phyloP scores from a whole-genome alignment of 2,329 filamentous ascomycete genomes.

The Paecilomyces fulvus region DNA sequence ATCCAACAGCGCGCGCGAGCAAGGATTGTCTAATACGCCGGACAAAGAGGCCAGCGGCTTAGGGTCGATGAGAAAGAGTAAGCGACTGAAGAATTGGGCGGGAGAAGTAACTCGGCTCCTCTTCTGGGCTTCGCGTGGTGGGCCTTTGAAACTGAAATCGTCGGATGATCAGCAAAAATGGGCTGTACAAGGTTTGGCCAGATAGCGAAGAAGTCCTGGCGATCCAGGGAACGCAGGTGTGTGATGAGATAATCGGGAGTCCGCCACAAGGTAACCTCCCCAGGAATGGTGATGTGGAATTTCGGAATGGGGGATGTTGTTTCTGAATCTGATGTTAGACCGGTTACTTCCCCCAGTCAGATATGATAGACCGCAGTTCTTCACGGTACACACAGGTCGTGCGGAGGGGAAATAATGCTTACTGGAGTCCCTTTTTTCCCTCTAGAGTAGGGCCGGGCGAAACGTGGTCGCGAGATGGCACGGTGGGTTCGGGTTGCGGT shows the following conservation, averaged over 20 bases:
- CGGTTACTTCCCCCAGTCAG: not conserved
- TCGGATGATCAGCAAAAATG: constrained; percentile 17
- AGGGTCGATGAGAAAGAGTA: not conserved
- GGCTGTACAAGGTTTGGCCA: constrained; percentile 10
- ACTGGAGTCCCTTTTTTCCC: not conserved
- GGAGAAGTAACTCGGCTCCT: not conserved
- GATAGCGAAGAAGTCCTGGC: constrained; percentile 6
- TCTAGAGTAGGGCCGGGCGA: not conserved
- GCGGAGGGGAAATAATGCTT: not conserved
- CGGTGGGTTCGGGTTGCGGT: not conserved
- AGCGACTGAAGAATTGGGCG: constrained; percentile 1
- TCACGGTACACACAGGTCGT: not conserved
- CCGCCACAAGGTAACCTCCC: no score
- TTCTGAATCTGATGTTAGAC: not conserved
- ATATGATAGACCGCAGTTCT: not conserved
- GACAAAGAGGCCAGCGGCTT: not conserved
- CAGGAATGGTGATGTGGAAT: not conserved
- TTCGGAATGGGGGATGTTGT: not conserved
- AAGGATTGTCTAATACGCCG: not conserved
- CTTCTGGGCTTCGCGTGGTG: not conserved
- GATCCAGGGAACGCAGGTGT: constrained; percentile 8
- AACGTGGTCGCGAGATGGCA: not conserved
- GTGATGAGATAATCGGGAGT: not conserved
- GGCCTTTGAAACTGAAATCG: constrained; percentile 1
- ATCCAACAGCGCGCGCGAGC: not conserved